Percentiles rank a stretch among this genome's conserved stretches.
Conservation (phyloP, 2,329 filamentous ascomycete species). For the Phialophora chinensis region DNA sequence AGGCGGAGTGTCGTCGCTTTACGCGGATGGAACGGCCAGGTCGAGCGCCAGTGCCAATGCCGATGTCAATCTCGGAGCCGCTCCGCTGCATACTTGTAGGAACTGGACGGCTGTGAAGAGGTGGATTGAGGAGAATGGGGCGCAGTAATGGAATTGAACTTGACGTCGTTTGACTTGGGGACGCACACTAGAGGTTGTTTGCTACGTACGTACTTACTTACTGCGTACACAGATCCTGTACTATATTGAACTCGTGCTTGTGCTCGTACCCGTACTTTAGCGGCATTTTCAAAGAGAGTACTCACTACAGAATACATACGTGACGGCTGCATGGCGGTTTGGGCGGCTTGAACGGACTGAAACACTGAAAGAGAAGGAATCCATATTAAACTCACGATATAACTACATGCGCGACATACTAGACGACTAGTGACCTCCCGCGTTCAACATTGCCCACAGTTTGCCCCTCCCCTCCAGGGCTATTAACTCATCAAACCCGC, state of each 20-base stretch:
- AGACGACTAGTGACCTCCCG: neutral
- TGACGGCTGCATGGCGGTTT: neutral
- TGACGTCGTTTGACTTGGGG: neutral
- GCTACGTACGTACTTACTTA: no score
- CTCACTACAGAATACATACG: neutral
- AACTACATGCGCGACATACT: neutral
- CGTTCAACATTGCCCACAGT: conserved; percentile 50
- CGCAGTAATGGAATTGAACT: neutral
- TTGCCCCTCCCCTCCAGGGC: conserved; percentile 46
- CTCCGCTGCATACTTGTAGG: conserved; percentile 12
- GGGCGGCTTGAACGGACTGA: neutral
- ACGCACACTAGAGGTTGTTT: neutral
- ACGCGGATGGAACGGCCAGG: neutral
- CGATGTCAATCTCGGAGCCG: neutral
- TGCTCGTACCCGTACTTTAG: neutral
- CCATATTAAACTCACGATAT: neutral
- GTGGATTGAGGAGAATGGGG: conserved; percentile 22
- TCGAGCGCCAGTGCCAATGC: neutral
- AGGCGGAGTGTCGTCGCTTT: neutral
- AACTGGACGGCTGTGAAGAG: conserved; percentile 23
- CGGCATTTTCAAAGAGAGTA: neutral
- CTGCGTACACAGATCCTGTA: neutral
- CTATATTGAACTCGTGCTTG: neutral
- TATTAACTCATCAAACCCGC: conserved; percentile 66
- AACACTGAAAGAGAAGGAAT: neutral